These are phyloP conservation scores for Phlebiopsis gigantea DNA, from an alignment of 768 basidiomycete genomes.

Conservation along the genomic window DNA sequence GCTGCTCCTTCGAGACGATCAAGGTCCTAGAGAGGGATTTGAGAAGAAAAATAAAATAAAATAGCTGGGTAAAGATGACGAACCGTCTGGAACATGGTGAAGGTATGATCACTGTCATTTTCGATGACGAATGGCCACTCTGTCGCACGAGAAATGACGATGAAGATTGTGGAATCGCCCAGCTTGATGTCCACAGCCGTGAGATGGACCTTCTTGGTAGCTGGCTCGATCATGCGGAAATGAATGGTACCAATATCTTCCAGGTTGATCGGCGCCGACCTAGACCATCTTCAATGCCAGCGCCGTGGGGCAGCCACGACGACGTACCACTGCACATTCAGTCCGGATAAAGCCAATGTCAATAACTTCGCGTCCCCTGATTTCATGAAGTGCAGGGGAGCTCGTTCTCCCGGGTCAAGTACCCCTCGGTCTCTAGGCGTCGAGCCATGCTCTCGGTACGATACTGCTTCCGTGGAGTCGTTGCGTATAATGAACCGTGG, in stretches of 20 bases:
- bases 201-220: conserved; percentile 41
- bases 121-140: conserved; percentile 92
- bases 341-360: conserved; percentile 81
- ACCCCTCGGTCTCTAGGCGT: conserved; percentile 54
- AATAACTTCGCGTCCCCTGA: conserved; percentile 67
- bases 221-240: conserved; percentile 55
- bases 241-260: conserved; percentile 85
- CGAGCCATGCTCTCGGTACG: conserved; percentile 82
- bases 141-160: conserved; percentile 61
- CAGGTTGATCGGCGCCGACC: conserved; percentile 91
- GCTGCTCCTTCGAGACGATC: conserved; percentile 38
- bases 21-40: conserved; percentile 17
- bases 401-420: conserved; percentile 64
- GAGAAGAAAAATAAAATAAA: conserved; percentile 1
- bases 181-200: conserved; percentile 76
- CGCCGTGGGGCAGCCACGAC: background rate
- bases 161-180: conserved; percentile 84
- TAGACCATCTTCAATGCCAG: conserved; percentile 25
- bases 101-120: conserved; percentile 73
- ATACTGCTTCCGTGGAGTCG: conserved; percentile 58
- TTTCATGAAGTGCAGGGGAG: conserved; percentile 63
- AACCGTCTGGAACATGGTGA: conserved; percentile 75
- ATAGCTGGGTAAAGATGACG: no score
- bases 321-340: conserved; percentile 74
- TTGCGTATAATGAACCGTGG: conserved; percentile 93